phyloP scores from a whole-genome alignment of 495 filamentous ascomycete genomes.

The Darksidea phi region DNA sequence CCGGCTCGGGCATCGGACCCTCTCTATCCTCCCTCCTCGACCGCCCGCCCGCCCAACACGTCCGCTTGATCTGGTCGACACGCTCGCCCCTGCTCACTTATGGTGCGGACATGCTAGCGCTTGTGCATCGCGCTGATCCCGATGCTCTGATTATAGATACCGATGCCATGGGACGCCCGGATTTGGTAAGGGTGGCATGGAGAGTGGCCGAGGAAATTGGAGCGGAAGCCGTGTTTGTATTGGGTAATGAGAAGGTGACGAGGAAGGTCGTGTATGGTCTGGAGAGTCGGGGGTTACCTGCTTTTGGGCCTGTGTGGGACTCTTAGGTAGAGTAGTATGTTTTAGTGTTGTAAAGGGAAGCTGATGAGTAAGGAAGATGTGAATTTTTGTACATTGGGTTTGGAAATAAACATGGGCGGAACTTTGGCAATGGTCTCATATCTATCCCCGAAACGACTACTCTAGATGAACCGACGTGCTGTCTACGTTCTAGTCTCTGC shows the following conservation, averaged over 20 bases:
- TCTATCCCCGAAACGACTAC: too few relatives aligned
- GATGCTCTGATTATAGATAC: conserved; percentile 35
- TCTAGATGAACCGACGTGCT: too few relatives aligned
- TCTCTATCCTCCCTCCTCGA: conserved; percentile 19
- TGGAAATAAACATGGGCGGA: too few relatives aligned
- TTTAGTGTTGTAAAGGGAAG: neutral
- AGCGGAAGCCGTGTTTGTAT: conserved; percentile 36
- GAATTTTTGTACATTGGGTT: too few relatives aligned
- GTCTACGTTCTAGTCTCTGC: too few relatives aligned
- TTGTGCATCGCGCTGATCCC: conserved; percentile 26
- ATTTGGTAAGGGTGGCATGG: conserved; percentile 28
- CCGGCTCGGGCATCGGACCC: conserved; percentile 38
- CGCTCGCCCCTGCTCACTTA: conserved; percentile 17
- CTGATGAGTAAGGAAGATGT: too few relatives aligned
- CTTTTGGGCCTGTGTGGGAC: conserved; percentile 37
- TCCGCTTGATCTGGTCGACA: conserved; percentile 33
- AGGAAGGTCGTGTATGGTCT: conserved; percentile 31
- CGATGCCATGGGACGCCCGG: conserved; percentile 13
- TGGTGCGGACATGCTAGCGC: conserved; percentile 14
- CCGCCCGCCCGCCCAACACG: conserved; percentile 9
- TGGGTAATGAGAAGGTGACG: conserved; percentile 32
- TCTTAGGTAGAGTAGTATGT: conserved; percentile 15
- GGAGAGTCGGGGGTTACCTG: conserved; percentile 27
- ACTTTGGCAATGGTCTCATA: too few relatives aligned
- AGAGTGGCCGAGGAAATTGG: conserved; percentile 4